These are phyloP conservation scores for Ramaria sp. DNA, from an alignment of 768 basidiomycete species.

Conservation along the genomic window DNA sequence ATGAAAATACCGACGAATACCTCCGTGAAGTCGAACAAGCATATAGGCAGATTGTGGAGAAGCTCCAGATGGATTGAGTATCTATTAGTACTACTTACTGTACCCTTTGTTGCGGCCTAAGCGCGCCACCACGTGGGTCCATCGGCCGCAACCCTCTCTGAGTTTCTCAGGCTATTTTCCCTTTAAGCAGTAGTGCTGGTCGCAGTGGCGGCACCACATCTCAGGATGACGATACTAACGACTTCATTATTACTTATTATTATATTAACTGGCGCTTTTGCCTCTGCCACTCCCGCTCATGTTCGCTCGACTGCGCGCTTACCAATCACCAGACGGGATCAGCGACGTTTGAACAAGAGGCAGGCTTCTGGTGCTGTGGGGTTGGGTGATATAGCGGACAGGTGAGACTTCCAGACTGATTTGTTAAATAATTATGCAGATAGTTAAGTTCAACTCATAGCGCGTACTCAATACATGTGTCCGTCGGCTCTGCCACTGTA, in stretches of 20 bases:
- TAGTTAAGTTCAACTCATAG: not conserved
- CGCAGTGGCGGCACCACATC: too few relatives aligned
- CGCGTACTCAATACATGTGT: not conserved
- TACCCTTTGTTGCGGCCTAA: not conserved
- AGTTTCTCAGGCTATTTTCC: too few relatives aligned
- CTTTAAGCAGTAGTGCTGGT: too few relatives aligned
- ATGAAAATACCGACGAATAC: conserved; percentile 58
- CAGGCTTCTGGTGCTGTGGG: not conserved
- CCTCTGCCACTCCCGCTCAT: not conserved
- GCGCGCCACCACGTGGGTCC: too few relatives aligned
- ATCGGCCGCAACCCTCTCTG: not conserved
- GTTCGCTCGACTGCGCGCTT: not conserved
- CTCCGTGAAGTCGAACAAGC: conserved; percentile 13
- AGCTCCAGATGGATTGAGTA: not conserved
- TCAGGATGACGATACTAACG: too few relatives aligned
- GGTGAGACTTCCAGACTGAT: not conserved
- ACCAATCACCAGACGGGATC: not conserved
- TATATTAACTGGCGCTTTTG: not conserved
- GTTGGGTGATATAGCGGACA: not conserved
- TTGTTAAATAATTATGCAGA: not conserved
- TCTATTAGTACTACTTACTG: not conserved
- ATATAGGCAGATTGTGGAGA: not conserved
- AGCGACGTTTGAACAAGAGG: not conserved
- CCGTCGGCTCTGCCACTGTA: not conserved
- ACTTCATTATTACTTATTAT: not conserved